Conservation (phyloP, 345 rosid species). For the Isatis tinctoria region DNA sequence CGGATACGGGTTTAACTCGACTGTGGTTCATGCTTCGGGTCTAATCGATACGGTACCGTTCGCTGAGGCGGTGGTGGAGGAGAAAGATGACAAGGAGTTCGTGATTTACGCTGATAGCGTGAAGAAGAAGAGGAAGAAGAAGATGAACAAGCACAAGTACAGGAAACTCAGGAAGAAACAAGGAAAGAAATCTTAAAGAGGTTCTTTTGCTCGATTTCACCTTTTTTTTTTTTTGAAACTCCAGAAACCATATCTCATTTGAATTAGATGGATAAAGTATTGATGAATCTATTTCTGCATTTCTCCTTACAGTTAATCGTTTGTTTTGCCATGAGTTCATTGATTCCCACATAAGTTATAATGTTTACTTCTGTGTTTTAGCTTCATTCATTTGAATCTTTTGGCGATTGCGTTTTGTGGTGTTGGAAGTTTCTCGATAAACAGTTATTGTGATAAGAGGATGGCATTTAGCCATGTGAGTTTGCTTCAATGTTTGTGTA, state of each 20-base stretch:
- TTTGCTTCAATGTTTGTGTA: not conserved
- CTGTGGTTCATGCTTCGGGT: not conserved
- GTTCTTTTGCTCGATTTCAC: not conserved
- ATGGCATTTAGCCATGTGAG: not conserved
- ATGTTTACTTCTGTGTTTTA: not conserved
- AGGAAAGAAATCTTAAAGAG: constrained; percentile 43
- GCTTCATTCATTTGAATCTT: not conserved
- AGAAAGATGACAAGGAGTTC: constrained; percentile 4
- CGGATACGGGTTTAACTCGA: constrained; percentile 31
- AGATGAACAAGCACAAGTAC: constrained; percentile 95
- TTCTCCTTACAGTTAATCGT: not conserved
- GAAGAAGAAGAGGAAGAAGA: constrained; percentile 98
- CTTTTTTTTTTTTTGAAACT: not conserved
- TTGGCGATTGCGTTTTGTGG: not conserved
- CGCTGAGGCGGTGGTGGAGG: constrained; percentile 9
- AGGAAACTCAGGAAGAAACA: constrained; percentile 75
- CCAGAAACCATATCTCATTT: not conserved
- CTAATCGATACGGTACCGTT: not conserved
- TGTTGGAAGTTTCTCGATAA: not conserved
- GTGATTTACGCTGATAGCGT: constrained; percentile 69
- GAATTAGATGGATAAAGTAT: not conserved
- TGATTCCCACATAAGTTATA: not conserved
- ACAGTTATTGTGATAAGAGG: not conserved
- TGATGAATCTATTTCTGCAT: not conserved
- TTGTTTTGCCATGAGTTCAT: not conserved